Conservation (phyloP, 768 basidiomycete species). For the Termitomyces sp. region DNA sequence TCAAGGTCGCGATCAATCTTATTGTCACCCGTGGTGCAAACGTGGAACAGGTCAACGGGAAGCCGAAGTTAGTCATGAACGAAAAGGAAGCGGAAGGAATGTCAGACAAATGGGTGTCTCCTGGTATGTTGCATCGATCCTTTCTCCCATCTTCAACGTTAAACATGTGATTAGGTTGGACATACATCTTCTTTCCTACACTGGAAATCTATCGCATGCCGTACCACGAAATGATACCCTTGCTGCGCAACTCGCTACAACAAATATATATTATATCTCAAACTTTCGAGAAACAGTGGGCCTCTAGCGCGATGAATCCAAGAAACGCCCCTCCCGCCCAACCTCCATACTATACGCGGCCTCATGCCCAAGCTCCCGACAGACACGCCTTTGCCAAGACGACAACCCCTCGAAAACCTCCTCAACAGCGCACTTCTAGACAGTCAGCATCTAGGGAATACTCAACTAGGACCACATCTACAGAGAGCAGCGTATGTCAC, state of each 20-base stretch:
- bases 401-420: not conserved
- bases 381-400: not conserved
- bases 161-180: conserved; percentile 36
- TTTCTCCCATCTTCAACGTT: not conserved
- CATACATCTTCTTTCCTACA: conserved; percentile 39
- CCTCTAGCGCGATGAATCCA: not conserved
- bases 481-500: not conserved
- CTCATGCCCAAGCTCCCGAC: not conserved
- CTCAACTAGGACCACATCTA: not conserved
- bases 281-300: conserved; percentile 18
- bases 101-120: conserved; percentile 27
- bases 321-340: not conserved
- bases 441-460: not conserved
- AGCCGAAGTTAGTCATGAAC: conserved; percentile 17
- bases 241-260: conserved; percentile 27
- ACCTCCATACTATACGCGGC: not conserved
- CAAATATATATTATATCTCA: conserved; percentile 18
- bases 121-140: conserved; percentile 21
- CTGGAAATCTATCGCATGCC: conserved; percentile 41
- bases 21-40: conserved; percentile 40
- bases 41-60: conserved; percentile 15
- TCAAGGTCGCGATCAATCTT: conserved; percentile 37
- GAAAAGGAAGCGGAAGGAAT: conserved; percentile 18
- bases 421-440: not conserved
- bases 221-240: conserved; percentile 34